Percentiles rank a stretch among this genome's conserved stretches.
Evolutionary conservation across 148 eudicot genomes (phyloP).

Genomic region (Silene uniflora): DNA sequence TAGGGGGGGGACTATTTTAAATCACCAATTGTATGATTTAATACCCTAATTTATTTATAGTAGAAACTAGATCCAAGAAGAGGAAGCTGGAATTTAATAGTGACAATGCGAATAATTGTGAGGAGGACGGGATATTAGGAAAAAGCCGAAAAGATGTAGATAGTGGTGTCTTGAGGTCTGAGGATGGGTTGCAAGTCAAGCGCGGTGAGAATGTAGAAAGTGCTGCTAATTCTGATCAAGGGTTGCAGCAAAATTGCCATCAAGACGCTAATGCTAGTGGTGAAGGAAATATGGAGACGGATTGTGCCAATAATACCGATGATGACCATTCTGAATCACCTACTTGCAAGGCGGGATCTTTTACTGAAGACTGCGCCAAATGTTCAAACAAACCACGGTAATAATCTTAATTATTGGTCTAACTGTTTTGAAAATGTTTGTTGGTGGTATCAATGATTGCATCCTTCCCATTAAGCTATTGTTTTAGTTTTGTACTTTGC

Average conservation of each 20-base stretch:
- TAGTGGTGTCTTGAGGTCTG: conserved; percentile 1
- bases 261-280: conserved; percentile 21
- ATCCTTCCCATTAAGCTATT: background rate
- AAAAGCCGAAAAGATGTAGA: conserved; percentile 6
- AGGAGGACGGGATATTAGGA: conserved; percentile 4
- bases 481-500: background rate
- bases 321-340: conserved; percentile 10
- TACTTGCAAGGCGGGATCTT: background rate
- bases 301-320: background rate
- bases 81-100: background rate
- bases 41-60: conserved; percentile 9
- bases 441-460: background rate
- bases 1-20: too few relatives aligned
- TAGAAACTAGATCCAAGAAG: conserved; percentile 27
- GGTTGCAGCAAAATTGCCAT: background rate
- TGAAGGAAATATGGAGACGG: background rate
- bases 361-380: conserved; percentile 14
- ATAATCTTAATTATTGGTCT: conserved; percentile 4
- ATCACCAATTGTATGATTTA: background rate
- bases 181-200: conserved; percentile 12
- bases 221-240: conserved; percentile 9
- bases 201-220: conserved; percentile 15
- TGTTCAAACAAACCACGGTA: conserved; percentile 27
- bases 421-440: background rate
- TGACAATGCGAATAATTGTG: conserved; percentile 15